Evolutionary conservation across 2,329 filamentous ascomycete species (phyloP).

Genomic region (Fusarium sp.): DNA sequence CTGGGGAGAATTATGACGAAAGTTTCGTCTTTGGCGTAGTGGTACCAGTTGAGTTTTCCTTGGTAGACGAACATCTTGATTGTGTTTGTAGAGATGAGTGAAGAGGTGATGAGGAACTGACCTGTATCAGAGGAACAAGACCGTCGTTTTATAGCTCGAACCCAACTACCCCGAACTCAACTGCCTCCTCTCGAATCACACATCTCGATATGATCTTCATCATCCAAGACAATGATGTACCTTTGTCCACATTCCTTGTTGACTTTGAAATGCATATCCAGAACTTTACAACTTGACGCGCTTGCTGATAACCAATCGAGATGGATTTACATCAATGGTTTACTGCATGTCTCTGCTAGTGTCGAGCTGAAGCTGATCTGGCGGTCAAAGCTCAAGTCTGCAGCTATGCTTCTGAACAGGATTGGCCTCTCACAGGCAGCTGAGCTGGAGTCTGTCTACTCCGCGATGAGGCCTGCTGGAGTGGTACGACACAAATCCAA

Average conservation of each 20-base stretch:
- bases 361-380: neutral
- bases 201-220: neutral
- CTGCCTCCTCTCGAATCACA: neutral
- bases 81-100: neutral
- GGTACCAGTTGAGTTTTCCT: constrained; percentile 38
- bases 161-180: neutral
- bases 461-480: neutral
- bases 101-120: neutral
- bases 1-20: constrained; percentile 34
- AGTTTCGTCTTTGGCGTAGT: constrained; percentile 32
- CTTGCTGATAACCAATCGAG: neutral
- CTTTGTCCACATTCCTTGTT: too few relatives aligned
- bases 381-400: neutral
- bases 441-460: neutral
- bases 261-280: neutral
- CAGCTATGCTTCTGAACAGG: neutral
- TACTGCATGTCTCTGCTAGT: constrained; percentile 14
- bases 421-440: neutral
- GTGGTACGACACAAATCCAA: too few relatives aligned
- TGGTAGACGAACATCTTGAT: constrained; percentile 35
- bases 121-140: neutral
- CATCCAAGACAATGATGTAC: neutral
- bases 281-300: neutral
- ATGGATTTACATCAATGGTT: neutral
- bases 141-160: neutral